These are phyloP conservation scores for Floccularia luteovirens DNA, from an alignment of 768 basidiomycete species.

Conservation along the genomic window DNA sequence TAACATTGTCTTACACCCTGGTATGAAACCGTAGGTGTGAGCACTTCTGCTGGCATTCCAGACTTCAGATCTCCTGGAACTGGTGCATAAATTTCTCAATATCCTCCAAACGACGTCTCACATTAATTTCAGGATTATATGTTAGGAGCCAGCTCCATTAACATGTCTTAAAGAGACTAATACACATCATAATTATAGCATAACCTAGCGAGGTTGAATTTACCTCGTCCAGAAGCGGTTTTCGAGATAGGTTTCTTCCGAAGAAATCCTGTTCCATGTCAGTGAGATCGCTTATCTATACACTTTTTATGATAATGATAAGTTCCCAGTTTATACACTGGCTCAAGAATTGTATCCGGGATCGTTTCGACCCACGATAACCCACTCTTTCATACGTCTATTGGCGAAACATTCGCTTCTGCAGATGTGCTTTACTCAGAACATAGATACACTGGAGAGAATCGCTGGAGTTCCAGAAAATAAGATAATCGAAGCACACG, in stretches of 20 bases:
- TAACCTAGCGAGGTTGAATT: slow-evolving; percentile 66
- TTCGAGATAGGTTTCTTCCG: slow-evolving; percentile 89
- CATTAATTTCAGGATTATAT: slow-evolving; percentile 37
- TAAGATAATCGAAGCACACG: slow-evolving; percentile 91
- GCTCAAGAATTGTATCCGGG: slow-evolving; percentile 93
- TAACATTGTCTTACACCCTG: too few relatives aligned
- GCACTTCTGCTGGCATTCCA: slow-evolving; percentile 79
- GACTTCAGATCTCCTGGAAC: slow-evolving; percentile 87
- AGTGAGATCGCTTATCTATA: slow-evolving; percentile 13
- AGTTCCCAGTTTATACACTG: slow-evolving; percentile 68
- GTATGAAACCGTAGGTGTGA: too few relatives aligned
- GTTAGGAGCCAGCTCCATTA: slow-evolving; percentile 23
- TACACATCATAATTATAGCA: slow-evolving; percentile 37
- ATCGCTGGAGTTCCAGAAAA: slow-evolving; percentile 67
- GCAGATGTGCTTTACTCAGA: slow-evolving; percentile 80
- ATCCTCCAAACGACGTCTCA: neutral
- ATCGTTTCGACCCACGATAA: slow-evolving; percentile 76
- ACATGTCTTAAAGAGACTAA: neutral
- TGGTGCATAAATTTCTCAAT: slow-evolving; percentile 21
- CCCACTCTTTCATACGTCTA: slow-evolving; percentile 87
- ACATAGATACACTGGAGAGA: slow-evolving; percentile 89
- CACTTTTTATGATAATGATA: neutral
- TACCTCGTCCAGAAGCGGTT: slow-evolving; percentile 93
- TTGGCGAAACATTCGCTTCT: slow-evolving; percentile 65
- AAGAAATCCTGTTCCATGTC: slow-evolving; percentile 73